A percentile compares a stretch with the other conserved stretches of the same genome.
These are phyloP conservation scores for Peronospora destructor DNA, from an alignment of 352 stramenopile species.

Conservation along the genomic window DNA sequence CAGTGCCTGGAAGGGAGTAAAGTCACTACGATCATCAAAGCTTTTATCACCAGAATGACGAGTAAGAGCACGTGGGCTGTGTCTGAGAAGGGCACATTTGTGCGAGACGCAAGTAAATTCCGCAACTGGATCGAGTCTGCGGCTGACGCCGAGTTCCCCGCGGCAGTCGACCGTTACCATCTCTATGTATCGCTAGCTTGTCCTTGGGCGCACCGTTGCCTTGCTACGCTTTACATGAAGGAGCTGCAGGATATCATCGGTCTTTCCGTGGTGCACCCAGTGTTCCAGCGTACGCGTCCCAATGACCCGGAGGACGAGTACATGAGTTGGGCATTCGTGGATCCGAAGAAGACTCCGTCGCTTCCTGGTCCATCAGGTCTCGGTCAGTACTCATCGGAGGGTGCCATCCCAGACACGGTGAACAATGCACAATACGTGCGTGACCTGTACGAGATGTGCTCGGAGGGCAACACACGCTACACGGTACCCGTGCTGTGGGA, in stretches of 20 bases:
- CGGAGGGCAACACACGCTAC: constrained; percentile 70
- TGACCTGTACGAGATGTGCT: constrained; percentile 78
- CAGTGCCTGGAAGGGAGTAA: too few species aligned
- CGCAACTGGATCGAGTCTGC: constrained; percentile 69
- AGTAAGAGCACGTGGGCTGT: constrained; percentile 56
- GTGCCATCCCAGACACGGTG: constrained; percentile 50
- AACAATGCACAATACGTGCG: constrained; percentile 62
- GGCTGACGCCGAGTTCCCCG: constrained; percentile 56
- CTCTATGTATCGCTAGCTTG: constrained; percentile 95
- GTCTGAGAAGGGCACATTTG: constrained; percentile 61
- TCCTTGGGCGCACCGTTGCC: constrained; percentile 77
- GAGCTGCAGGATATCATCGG: constrained; percentile 92
- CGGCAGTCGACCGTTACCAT: constrained; percentile 81
- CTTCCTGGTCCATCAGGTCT: constrained; percentile 57
- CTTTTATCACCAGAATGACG: constrained; percentile 34
- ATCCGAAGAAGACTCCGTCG: constrained; percentile 53
- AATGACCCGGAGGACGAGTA: constrained; percentile 64
- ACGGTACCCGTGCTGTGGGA: constrained; percentile 90
- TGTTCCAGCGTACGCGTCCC: constrained; percentile 71
- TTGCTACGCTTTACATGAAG: constrained; percentile 90
- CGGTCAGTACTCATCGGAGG: constrained; percentile 63
- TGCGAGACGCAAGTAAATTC: constrained; percentile 70
- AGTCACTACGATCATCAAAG: too few species aligned
- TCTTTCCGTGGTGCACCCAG: constrained; percentile 87
- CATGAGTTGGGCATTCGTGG: constrained; percentile 78